Conservation (phyloP, 352 stramenopile genomes). For the Phytophthora podocarpi region DNA sequence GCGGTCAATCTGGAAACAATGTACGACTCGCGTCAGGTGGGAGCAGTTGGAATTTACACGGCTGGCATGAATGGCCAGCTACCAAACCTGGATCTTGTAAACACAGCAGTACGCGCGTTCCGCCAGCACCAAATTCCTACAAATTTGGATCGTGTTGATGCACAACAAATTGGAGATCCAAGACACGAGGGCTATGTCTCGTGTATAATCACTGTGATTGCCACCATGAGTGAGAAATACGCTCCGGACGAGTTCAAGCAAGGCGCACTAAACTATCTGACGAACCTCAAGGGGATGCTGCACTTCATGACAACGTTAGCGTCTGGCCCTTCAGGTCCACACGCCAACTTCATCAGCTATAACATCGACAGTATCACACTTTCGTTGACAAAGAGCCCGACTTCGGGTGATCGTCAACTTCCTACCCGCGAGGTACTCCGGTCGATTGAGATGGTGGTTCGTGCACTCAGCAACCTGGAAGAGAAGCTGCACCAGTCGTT, state of each 20-base stretch:
- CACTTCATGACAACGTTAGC: conserved; percentile 83
- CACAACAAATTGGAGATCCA: neutral
- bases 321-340: conserved; percentile 60
- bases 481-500: conserved; percentile 91
- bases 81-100: conserved; percentile 88
- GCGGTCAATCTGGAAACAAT: conserved; percentile 77
- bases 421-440: conserved; percentile 48
- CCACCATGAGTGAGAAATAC: conserved; percentile 15
- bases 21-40: conserved; percentile 25
- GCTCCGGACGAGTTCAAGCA: conserved; percentile 25
- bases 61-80: conserved; percentile 85
- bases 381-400: conserved; percentile 27
- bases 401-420: conserved; percentile 25
- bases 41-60: conserved; percentile 59
- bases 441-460: conserved; percentile 69
- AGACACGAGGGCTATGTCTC: conserved; percentile 16
- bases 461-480: conserved; percentile 86
- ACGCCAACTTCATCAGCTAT: conserved; percentile 85
- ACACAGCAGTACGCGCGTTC: conserved; percentile 67
- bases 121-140: conserved; percentile 50
- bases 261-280: conserved; percentile 45
- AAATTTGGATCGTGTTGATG: conserved; percentile 52
- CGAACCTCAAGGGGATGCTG: conserved; percentile 68
- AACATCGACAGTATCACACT: conserved; percentile 88
- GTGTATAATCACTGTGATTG: neutral